Base-by-base conservation (phyloP, 441 rosid species). In the Flueggea neowawraea region DNA sequence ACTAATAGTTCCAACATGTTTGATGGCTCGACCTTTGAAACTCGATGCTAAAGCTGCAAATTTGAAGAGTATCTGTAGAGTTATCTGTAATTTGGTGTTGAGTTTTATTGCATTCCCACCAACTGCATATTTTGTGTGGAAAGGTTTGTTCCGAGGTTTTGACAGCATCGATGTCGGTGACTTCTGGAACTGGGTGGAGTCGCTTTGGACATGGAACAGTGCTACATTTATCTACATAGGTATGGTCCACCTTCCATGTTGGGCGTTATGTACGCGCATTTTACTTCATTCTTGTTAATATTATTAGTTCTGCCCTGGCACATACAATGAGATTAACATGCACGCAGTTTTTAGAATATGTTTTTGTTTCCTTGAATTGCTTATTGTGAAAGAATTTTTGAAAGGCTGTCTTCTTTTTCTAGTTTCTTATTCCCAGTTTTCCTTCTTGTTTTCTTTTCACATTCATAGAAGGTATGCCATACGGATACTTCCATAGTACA, bases 191-290 rank as follows among this genome's bases (percentile, higher is more conserved):
- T 87, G 96, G 96, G 62, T 87, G 58, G 95, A 89, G 68, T 84
- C 94, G 53, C 82, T 94, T 3, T 83, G 94, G 96, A 82, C 79
- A 22, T 94, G 99, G 97, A 87, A 84, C 78, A 91, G 96, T 69
- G 96, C 99, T 6, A 91, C 97, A 12, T 94, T 86, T 84, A 78
- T 91, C 54, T 94, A 79, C 67, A 80, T 89, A 65, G 84, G 93
- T 74, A 79, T 87, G 84, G 80, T 87, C 36, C 91, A 90, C 69
- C 82, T 90, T 31, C 98, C 98, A 10, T 94, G 95, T 79, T 88
- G 98, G 91, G 84, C 82, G 28, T 77, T 87, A 69, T 82, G 93
- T 62, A 31, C 80, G 62, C 75, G 73, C 64, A 64, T 87, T 69
- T 63, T 84, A 68, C 69, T 80, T 60, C 77, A 69, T 67, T 61